Evolutionary conservation across 129 eudicot species (phyloP).

Genomic region (Arctium minus): DNA sequence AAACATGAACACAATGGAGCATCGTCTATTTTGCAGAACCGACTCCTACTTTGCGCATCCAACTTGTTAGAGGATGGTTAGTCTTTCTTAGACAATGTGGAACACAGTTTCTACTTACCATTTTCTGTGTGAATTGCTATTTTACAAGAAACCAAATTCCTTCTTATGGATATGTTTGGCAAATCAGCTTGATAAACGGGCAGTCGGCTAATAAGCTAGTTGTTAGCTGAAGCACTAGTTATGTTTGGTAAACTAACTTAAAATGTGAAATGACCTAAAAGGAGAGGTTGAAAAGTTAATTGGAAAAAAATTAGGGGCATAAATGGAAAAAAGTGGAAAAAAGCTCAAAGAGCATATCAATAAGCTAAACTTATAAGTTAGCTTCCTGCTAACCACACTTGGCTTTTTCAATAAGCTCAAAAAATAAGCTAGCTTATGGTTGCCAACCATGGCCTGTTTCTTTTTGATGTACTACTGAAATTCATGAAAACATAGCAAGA

Average conservation of each 20-base stretch:
- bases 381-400: background rate
- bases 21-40: background rate
- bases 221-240: no score
- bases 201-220: no score
- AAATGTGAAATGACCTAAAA: no score
- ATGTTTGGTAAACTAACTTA: no score
- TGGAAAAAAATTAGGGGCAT: no score
- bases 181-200: no score
- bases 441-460: background rate
- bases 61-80: background rate
- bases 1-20: background rate
- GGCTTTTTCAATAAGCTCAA: background rate
- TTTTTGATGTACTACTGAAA: background rate
- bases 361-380: background rate
- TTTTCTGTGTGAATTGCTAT: background rate
- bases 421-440: background rate
- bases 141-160: no score
- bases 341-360: no score
- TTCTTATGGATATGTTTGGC: no score
- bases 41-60: background rate
- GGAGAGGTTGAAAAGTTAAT: no score
- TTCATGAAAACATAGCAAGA: background rate
- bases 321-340: no score
- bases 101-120: background rate
- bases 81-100: background rate